phyloP scores from a whole-genome alignment of 2,329 filamentous ascomycete species.

The Fusarium sp. region DNA sequence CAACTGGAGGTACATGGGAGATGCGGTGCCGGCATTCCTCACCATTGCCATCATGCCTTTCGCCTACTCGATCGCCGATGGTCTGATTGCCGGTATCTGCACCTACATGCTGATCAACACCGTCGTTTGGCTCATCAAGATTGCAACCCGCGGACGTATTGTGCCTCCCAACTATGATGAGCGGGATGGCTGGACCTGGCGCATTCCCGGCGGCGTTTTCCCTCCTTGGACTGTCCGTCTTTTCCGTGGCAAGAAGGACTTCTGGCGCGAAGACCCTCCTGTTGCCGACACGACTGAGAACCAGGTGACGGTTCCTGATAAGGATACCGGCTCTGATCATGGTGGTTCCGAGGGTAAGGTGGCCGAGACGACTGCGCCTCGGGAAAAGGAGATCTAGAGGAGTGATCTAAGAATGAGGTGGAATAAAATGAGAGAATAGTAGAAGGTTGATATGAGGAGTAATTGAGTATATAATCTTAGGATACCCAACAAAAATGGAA shows the following conservation, averaged over 20 bases:
- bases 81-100: conserved; percentile 83
- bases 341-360: conserved; percentile 41
- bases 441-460: conserved; percentile 21
- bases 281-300: conserved; percentile 32
- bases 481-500: conserved; percentile 20
- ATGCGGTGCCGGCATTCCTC: conserved; percentile 86
- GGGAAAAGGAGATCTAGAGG: conserved; percentile 33
- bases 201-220: conserved; percentile 78
- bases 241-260: conserved; percentile 75
- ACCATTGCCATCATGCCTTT: conserved; percentile 90
- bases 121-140: conserved; percentile 75
- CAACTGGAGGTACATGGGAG: conserved; percentile 89
- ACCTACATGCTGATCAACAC: conserved; percentile 83
- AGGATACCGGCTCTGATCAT: conserved; percentile 39
- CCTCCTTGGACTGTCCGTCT: conserved; percentile 79
- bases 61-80: conserved; percentile 89
- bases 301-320: conserved; percentile 23
- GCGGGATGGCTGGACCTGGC: conserved; percentile 85
- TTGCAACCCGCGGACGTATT: conserved; percentile 74
- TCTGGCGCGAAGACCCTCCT: conserved; percentile 67
- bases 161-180: conserved; percentile 79
- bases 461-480: neutral
- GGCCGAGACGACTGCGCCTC: conserved; percentile 28
- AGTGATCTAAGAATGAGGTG: neutral
- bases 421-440: neutral